phyloP scores from a whole-genome alignment of 768 basidiomycete species.

The Agaricus sinodeliciosus region DNA sequence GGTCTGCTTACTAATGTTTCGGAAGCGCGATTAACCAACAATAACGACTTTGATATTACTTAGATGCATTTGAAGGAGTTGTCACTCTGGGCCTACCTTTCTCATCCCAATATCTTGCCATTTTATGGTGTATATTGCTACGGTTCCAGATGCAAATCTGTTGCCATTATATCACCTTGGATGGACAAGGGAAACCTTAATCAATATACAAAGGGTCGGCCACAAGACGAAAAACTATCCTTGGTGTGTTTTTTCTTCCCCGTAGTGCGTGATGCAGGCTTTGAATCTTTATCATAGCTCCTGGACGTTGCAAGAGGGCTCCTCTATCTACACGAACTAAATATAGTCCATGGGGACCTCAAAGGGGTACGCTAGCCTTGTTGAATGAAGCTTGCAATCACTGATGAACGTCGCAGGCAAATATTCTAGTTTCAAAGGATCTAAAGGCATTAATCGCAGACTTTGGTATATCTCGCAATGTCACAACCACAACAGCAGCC shows the following conservation, averaged over 20 bases:
- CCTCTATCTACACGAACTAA: background rate
- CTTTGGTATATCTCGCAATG: background rate
- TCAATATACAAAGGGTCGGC: background rate
- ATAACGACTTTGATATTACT: background rate
- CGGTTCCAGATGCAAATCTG: background rate
- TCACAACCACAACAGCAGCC: background rate
- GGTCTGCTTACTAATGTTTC: background rate
- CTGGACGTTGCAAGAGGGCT: background rate
- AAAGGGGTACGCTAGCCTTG: background rate
- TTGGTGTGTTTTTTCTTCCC: conserved; percentile 1
- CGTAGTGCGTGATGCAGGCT: too few relatives aligned
- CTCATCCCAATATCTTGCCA: conserved; percentile 3
- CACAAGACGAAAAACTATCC: background rate
- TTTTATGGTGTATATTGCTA: conserved; percentile 4
- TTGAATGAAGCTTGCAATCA: background rate
- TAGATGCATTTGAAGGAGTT: background rate
- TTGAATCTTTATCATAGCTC: background rate
- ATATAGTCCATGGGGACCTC: conserved; percentile 2
- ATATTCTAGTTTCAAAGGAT: background rate
- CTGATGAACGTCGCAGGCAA: background rate
- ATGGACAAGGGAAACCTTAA: conserved; percentile 4
- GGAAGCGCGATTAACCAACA: background rate
- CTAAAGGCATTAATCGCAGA: conserved; percentile 2
- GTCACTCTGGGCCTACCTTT: conserved; percentile 3
- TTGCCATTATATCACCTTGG: conserved; percentile 7